Evolutionary conservation across 768 basidiomycete genomes (phyloP), one percentile per base, ranked within the genome.

Genomic region (Lentinula lateritia): DNA sequence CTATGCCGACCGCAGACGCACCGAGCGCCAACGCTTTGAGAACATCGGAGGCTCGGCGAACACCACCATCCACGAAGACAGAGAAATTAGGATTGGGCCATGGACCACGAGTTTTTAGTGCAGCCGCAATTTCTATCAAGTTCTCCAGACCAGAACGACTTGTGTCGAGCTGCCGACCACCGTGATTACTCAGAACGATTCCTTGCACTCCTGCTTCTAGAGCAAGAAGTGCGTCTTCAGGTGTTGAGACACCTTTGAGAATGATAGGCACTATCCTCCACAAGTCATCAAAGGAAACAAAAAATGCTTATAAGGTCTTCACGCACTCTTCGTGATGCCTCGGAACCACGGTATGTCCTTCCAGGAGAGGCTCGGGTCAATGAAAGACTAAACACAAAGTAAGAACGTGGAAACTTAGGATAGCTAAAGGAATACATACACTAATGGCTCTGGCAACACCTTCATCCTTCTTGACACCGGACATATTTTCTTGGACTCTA

Each of bases 391-490:
- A 32, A 50, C 3, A 10, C 34, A 32, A 18, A n/a, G 32, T 48
- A 23, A 16, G 48, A 34, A 13, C 48, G n/a, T 39, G 34, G 12
- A 20, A 34, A 48, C 9, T 9, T n/a, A 35, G 18, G 41, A 18
- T 39, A 15, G 52, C 6, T 3, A n/a, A 36, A 15, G 58, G 28
- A 54, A n/a, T 6, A 46, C 34, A 15, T 58, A 50, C 91, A 61
- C 89, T 92, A 69, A 98, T 98, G 15, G 96, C 96, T 62, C 94
- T 78, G 3, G 97, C 95, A 6, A 93, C 95, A 35, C 96, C 96
- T 71, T 97, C 92, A 56, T 90, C 87, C 50, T 60, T 60, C 59
- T 60, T 60, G 13, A 60, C 90, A 84, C 67, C 94, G 86, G 50
- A 95, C 85, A 9, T 77, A 79, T 50, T 77, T 69, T 20, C 80